Percentiles rank a stretch among this genome's conserved stretches.
phyloP scores from a whole-genome alignment of 352 stramenopile genomes.

The Globisporangium parvum region DNA sequence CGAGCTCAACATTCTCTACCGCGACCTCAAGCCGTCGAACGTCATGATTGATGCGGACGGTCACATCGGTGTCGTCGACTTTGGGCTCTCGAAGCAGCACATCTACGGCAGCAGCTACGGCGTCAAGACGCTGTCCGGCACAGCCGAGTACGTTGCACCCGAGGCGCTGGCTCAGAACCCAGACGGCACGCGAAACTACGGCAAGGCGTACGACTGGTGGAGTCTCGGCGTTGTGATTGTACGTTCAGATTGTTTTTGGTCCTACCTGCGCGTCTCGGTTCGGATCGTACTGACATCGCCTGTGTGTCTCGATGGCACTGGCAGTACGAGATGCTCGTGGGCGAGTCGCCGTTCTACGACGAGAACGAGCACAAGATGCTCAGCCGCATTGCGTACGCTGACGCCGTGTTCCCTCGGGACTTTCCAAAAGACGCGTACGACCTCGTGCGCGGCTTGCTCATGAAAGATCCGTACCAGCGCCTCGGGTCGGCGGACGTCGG shows the following conservation, averaged over 20 bases:
- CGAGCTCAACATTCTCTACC: constrained; percentile 86
- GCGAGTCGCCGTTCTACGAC: constrained; percentile 85
- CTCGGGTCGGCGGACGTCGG: constrained; percentile 61
- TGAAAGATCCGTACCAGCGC: constrained; percentile 64
- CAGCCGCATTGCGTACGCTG: constrained; percentile 70
- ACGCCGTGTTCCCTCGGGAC: constrained; percentile 67
- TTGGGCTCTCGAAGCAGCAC: constrained; percentile 85
- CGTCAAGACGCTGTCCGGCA: constrained; percentile 83
- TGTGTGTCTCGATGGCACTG: neutral
- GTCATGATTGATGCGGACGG: constrained; percentile 87
- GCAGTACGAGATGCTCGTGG: constrained; percentile 86
- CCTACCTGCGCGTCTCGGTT: neutral
- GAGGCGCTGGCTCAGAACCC: constrained; percentile 78
- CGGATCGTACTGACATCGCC: too few species aligned
- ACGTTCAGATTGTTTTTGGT: constrained; percentile 20
- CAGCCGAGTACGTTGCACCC: constrained; percentile 82
- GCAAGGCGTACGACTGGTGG: constrained; percentile 89
- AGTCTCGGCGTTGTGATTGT: constrained; percentile 84
- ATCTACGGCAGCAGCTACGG: constrained; percentile 83
- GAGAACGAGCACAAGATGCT: constrained; percentile 89
- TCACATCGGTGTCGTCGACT: constrained; percentile 87
- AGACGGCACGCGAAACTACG: constrained; percentile 78
- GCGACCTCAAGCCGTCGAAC: constrained; percentile 86
- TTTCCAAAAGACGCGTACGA: constrained; percentile 75
- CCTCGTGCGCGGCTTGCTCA: constrained; percentile 64